Conservation (phyloP, 768 basidiomycete genomes). For the Termitomyces bulborhizus region DNA sequence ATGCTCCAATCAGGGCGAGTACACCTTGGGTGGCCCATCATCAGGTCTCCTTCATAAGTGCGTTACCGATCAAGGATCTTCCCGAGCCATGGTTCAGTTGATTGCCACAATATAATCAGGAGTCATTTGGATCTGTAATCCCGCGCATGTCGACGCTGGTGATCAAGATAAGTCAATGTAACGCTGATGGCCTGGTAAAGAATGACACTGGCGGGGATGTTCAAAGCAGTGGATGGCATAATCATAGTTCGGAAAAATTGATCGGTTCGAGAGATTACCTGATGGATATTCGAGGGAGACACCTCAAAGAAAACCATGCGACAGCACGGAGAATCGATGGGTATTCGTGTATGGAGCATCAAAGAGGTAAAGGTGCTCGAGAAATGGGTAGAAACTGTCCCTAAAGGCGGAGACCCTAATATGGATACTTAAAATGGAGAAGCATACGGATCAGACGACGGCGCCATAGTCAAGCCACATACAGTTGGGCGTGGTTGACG, state of each 20-base stretch:
- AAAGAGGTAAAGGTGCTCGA: neutral
- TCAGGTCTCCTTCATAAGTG: neutral
- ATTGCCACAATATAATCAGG: conserved; percentile 14
- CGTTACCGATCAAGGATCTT: conserved; percentile 8
- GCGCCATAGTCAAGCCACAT: neutral
- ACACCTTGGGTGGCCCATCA: neutral
- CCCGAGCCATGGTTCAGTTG: conserved; percentile 7
- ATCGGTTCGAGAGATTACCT: neutral
- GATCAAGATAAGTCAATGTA: conserved; percentile 8
- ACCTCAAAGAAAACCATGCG: neutral
- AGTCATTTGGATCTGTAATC: conserved; percentile 2
- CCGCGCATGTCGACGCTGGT: conserved; percentile 9
- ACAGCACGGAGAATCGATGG: conserved; percentile 6
- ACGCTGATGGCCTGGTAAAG: neutral
- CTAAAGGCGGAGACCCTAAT: neutral
- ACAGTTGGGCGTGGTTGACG: neutral
- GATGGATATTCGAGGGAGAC: neutral
- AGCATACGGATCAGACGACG: conserved; percentile 4
- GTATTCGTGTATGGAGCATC: neutral
- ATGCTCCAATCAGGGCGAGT: neutral
- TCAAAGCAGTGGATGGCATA: neutral
- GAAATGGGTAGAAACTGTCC: neutral
- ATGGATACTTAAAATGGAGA: conserved; percentile 2
- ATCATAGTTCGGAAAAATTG: neutral
- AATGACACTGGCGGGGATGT: neutral